Base-by-base conservation (phyloP, 225 moss, liverwort and hornwort species). In the Antitrichia curtipendula region DNA sequence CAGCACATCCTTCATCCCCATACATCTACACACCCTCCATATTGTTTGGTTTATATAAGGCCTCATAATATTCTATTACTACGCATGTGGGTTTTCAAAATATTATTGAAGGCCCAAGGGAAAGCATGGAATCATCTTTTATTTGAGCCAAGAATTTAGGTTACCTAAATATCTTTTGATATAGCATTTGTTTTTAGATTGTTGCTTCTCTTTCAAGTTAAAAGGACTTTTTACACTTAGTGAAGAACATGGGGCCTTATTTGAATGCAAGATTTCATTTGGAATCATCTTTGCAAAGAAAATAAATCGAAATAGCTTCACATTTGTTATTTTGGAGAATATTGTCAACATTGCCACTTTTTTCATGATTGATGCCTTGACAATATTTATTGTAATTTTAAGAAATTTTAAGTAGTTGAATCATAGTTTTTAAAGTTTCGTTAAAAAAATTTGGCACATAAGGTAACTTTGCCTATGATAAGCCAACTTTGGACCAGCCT, bases 61-160 rank as follows among this genome's bases (percentile, higher is more conserved):
- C 5, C 40, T 41, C 4, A 24, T 59, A 32, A 45, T 1, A 31
- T 23, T 61, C 32, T 21, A 57, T 41, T 43, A 14, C 0, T 1
- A 60, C 0, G 0, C 1, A 0, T 31, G 4, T 8, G 17, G 3
- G 1, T 14, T 60, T 80, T 45, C 9, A 18, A 60, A 60, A 60
- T 1, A 43, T 4, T 43, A 9, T 43, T 32, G 22, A 43, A 43
- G 14, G 9, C 2, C 9, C 1, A 19, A 79, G 1, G 13, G 20
- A 58, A 6, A 12, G 1, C 0, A 31, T 0, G 1, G 3, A 41
- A 60, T 60, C 2, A 31, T 60, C 9, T 0, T 29, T 21, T 21
- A 0, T 6, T 41, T 59, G 21, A 80, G 4, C 9, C 8, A 18
- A 43, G 13, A 29, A 0, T 0, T 59, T 41, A 5, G 4, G 4